These are phyloP conservation scores for Colletotrichum tropicicola DNA, from an alignment of 2,329 filamentous ascomycete genomes.

Conservation along the genomic window DNA sequence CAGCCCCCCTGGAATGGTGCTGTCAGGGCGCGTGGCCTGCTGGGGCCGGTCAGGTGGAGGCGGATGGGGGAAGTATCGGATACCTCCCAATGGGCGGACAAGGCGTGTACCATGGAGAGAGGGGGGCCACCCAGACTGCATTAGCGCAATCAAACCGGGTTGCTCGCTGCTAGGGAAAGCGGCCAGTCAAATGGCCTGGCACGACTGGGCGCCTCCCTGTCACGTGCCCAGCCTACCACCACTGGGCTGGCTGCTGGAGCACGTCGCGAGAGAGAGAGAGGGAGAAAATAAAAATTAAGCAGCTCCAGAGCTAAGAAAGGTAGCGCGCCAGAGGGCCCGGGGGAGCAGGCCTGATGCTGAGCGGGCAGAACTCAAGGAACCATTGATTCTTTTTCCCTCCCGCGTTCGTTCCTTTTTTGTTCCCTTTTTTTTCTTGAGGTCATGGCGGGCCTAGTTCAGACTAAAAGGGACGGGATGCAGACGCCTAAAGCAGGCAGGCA, in stretches of 20 bases:
- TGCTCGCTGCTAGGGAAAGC: conserved; percentile 17
- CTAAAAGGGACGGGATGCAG: not conserved
- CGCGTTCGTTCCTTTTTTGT: not conserved
- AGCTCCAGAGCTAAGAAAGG: too few relatives aligned
- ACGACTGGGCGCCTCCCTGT: conserved; percentile 3
- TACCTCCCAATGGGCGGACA: not conserved
- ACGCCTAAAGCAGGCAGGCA: not conserved
- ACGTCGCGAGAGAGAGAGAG: not conserved
- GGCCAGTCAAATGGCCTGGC: conserved; percentile 19
- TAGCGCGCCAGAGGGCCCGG: too few relatives aligned
- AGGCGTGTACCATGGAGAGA: not conserved
- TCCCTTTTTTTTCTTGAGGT: not conserved
- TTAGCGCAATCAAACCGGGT: conserved; percentile 31
- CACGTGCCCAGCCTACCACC: conserved; percentile 14
- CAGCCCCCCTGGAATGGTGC: conserved; percentile 1
- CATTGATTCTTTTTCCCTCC: not conserved
- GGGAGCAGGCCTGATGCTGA: not conserved
- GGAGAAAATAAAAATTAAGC: too few relatives aligned
- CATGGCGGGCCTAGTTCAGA: not conserved
- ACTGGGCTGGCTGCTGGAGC: not conserved
- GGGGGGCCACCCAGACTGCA: conserved; percentile 19
- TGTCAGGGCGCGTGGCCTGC: not conserved
- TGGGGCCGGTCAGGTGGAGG: conserved; percentile 9
- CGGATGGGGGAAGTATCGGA: conserved; percentile 1
- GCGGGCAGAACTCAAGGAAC: not conserved